Evolutionary conservation across 371 early-diverging fungal genomes (phyloP), one percentile per base, ranked within the genome.

Genomic region (Sporodiniella umbellata): DNA sequence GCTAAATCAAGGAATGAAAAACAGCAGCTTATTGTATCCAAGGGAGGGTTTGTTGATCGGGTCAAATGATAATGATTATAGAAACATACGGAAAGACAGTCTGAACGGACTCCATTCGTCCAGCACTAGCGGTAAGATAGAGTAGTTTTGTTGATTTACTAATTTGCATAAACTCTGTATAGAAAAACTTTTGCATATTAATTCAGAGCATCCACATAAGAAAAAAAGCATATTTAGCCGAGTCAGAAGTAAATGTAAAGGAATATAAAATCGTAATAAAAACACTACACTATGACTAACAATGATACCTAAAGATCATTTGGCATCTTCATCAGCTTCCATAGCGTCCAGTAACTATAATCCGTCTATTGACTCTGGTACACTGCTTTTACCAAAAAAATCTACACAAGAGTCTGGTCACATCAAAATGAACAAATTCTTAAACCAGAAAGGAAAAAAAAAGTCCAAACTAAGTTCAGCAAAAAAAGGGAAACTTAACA

Each of bases 21-120:
- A 40, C 14, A 45, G 26, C 12, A 37, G n/a, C 6, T 54, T 63
- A 12, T 58, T 54, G 8, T 63, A 58, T 30, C 64, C 64, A 14
- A 58, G 64, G 48, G 64, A 58, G 31, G 64, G 58, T 24, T 35
- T 56, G 28, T 60, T 59, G 6, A 59, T 58, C n/a, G 58, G 56
- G 11, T 42, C 51, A 28, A 37, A 19, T 17, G 26, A 42, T 40
- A 23, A 42, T 42, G 33, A 44, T 5, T 44, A 12, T 21, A 1
- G 45, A 22, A n/a, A 18, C 3, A 22, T 26, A 2, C n/a, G n/a
- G 25, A 60, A 47, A 37, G 51, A 45, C 10, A 60, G 37, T 19
- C 39, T 45, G 11, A 42, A 44, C 19, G 54, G 53, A 26, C 51
- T 15, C 18, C 5, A n/a, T 15, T 37, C 40, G 3, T 46, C 22